These are phyloP conservation scores for Sugiyamaella valdiviana DNA, from an alignment of 805 yeast genomes.

Conservation along the genomic window DNA sequence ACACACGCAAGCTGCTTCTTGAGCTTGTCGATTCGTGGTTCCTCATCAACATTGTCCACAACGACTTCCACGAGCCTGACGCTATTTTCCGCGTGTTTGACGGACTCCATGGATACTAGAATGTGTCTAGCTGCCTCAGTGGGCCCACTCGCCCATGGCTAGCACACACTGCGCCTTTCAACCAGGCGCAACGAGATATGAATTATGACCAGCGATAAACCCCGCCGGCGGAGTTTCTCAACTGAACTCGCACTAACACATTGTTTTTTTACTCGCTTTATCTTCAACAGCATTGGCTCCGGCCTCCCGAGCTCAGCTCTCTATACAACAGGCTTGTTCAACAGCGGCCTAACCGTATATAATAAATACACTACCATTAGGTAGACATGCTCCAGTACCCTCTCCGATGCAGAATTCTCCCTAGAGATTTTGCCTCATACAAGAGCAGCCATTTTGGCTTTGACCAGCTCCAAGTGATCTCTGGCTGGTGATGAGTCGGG, in stretches of 20 bases:
- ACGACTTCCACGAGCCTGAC: constrained; percentile 47
- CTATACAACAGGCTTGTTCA: background rate
- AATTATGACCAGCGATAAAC: background rate
- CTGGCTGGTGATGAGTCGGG: background rate
- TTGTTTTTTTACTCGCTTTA: background rate
- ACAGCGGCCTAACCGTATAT: background rate
- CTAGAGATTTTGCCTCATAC: no score
- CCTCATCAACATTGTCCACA: constrained; percentile 84
- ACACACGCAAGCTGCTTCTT: constrained; percentile 39
- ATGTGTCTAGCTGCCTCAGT: no score
- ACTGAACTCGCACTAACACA: background rate
- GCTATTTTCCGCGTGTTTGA: constrained; percentile 25
- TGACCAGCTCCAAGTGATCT: background rate
- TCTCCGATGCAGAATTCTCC: no score
- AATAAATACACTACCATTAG: no score
- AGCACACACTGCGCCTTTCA: background rate
- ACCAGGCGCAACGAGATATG: background rate
- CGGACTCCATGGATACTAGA: background rate
- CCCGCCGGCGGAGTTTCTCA: background rate
- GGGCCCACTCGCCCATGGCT: no score
- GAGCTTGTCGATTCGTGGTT: constrained; percentile 53
- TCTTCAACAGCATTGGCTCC: background rate
- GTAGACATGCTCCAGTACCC: no score
- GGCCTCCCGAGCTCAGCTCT: background rate
- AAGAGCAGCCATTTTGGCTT: background rate